Conservation (phyloP, 352 stramenopile species). For the Plasmopara muralis region DNA sequence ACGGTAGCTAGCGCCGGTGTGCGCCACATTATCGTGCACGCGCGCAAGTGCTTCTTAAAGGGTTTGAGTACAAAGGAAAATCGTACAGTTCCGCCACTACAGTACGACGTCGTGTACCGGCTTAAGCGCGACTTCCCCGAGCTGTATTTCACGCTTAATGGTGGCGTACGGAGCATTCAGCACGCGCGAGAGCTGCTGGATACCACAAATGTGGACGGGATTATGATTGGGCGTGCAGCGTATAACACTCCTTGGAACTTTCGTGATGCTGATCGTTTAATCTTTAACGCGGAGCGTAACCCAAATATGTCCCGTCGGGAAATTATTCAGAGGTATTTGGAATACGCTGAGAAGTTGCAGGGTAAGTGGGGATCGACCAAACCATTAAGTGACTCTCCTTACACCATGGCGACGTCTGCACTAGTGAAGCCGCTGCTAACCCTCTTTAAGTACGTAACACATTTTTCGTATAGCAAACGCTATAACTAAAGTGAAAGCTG, state of each 20-base stretch:
- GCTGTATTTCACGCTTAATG: constrained; percentile 97
- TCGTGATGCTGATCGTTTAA: constrained; percentile 72
- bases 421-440: constrained; percentile 74
- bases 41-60: constrained; percentile 96
- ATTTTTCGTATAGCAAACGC: neutral
- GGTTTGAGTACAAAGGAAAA: constrained; percentile 96
- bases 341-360: constrained; percentile 81
- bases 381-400: constrained; percentile 38
- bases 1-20: constrained; percentile 87
- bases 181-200: constrained; percentile 87
- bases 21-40: constrained; percentile 96
- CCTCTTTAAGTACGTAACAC: constrained; percentile 62
- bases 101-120: constrained; percentile 92
- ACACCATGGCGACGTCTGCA: constrained; percentile 73
- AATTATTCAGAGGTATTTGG: constrained; percentile 76
- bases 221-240: constrained; percentile 88
- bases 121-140: constrained; percentile 95
- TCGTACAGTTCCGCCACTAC: constrained; percentile 94
- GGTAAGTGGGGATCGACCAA: constrained; percentile 53
- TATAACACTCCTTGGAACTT: constrained; percentile 89
- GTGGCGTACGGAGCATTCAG: constrained; percentile 90
- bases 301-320: constrained; percentile 82
- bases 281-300: constrained; percentile 66
- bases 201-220: constrained; percentile 63
- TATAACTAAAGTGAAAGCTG: neutral